These are phyloP conservation scores for Rubroboletus satanas DNA, from an alignment of 768 basidiomycete genomes.

Conservation along the genomic window DNA sequence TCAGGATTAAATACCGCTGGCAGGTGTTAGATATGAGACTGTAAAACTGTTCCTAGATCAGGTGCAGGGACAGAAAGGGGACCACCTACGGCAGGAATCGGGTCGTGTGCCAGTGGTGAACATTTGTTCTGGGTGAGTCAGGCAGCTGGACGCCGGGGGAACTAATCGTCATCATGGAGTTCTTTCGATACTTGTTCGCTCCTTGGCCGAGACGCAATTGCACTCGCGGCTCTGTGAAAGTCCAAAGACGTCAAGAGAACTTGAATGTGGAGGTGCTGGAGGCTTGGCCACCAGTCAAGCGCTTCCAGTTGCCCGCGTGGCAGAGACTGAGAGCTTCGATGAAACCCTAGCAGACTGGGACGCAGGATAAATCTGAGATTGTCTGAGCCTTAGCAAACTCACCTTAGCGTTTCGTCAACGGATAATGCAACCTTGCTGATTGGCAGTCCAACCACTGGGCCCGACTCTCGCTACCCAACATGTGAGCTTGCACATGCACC, in stretches of 20 bases:
- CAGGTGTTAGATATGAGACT: background rate
- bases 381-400: constrained; percentile 6
- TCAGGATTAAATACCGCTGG: background rate
- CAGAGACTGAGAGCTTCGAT: constrained; percentile 74
- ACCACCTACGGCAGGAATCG: background rate
- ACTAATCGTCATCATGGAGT: constrained; percentile 47
- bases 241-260: constrained; percentile 3
- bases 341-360: constrained; percentile 56
- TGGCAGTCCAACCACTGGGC: too few species aligned
- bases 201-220: constrained; percentile 52
- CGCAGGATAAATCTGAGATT: background rate
- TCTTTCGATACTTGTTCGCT: constrained; percentile 58
- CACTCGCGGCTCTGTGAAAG: constrained; percentile 58
- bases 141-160: background rate
- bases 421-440: too few species aligned
- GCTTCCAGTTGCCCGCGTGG: constrained; percentile 59
- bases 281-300: too few species aligned
- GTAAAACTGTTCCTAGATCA: background rate
- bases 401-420: constrained; percentile 46
- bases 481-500: too few species aligned
- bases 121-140: background rate
- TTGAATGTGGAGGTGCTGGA: background rate
- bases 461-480: too few species aligned
- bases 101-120: background rate
- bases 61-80: background rate